phyloP scores from a whole-genome alignment of 2,329 filamentous ascomycete genomes.

The Aurifilum marmelostoma region DNA sequence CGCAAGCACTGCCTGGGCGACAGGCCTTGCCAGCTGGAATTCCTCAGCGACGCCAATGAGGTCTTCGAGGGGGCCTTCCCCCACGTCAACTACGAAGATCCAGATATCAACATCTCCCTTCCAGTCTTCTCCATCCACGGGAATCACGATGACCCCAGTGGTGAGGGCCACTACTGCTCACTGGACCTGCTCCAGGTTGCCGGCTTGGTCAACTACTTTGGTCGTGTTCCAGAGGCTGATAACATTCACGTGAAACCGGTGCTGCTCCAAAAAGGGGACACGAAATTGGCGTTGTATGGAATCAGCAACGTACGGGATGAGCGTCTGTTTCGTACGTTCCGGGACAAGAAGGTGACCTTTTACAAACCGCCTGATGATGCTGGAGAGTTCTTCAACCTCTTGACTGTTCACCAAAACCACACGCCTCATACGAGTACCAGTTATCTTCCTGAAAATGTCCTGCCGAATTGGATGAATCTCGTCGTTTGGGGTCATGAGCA shows the following conservation, averaged over 20 bases:
- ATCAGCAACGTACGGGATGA: constrained; percentile 97
- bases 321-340: constrained; percentile 88
- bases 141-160: constrained; percentile 98
- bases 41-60: constrained; percentile 89
- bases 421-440: constrained; percentile 87
- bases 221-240: constrained; percentile 86
- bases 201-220: constrained; percentile 94
- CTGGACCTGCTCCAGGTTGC: constrained; percentile 90
- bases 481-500: constrained; percentile 96
- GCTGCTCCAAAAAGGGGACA: constrained; percentile 87
- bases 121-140: constrained; percentile 98
- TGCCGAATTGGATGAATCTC: constrained; percentile 89
- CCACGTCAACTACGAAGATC: constrained; percentile 96
- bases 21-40: constrained; percentile 93
- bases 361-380: constrained; percentile 81
- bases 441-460: constrained; percentile 91
- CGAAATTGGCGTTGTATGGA: constrained; percentile 90
- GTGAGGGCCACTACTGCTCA: constrained; percentile 88
- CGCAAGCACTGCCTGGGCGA: constrained; percentile 93
- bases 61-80: constrained; percentile 89
- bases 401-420: constrained; percentile 96
- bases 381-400: constrained; percentile 92
- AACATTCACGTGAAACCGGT: constrained; percentile 93
- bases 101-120: constrained; percentile 95
- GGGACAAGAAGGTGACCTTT: constrained; percentile 92